A percentile compares a stretch with the other conserved stretches of the same genome.
Conservation (phyloP, 2,329 filamentous ascomycete genomes). For the Trematosphaeria pertusa region DNA sequence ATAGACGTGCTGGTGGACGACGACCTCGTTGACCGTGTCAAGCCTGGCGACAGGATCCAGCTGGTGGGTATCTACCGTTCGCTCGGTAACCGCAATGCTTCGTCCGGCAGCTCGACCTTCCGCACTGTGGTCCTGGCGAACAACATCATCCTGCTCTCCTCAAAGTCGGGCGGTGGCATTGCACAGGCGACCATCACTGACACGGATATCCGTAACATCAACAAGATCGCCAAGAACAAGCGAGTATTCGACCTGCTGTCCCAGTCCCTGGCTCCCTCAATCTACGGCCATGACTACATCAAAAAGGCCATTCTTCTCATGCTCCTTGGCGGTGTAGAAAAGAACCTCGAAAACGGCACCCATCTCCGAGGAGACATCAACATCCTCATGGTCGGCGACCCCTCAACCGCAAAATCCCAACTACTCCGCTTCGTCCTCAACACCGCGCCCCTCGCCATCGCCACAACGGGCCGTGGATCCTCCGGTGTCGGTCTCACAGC, state of each 20-base stretch:
- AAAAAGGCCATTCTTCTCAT: conserved; percentile 97
- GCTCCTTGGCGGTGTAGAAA: conserved; percentile 95
- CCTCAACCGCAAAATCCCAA: conserved; percentile 98
- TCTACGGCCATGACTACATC: conserved; percentile 95
- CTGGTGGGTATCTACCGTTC: conserved; percentile 96
- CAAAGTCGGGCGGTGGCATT: conserved; percentile 93
- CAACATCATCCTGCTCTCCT: conserved; percentile 91
- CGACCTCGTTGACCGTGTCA: conserved; percentile 91
- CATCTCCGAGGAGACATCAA: conserved; percentile 99
- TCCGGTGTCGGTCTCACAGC: conserved; percentile 98
- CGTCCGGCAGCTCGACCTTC: conserved; percentile 89
- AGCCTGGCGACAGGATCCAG: conserved; percentile 95
- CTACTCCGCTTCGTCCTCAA: conserved; percentile 95
- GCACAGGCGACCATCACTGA: conserved; percentile 93
- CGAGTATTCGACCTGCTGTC: conserved; percentile 92
- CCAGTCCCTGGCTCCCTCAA: conserved; percentile 93
- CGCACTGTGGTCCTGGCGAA: conserved; percentile 94
- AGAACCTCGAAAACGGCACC: conserved; percentile 97
- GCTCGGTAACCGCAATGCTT: conserved; percentile 91
- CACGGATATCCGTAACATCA: conserved; percentile 97
- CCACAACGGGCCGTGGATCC: conserved; percentile 94
- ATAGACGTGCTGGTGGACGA: conserved; percentile 98
- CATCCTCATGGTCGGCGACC: conserved; percentile 98
- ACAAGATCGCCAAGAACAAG: conserved; percentile 93
- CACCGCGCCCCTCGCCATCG: conserved; percentile 93